Evolutionary conservation across 768 basidiomycete genomes (phyloP), one percentile per base, ranked within the genome.

Genomic region (Boletus subparvulus): DNA sequence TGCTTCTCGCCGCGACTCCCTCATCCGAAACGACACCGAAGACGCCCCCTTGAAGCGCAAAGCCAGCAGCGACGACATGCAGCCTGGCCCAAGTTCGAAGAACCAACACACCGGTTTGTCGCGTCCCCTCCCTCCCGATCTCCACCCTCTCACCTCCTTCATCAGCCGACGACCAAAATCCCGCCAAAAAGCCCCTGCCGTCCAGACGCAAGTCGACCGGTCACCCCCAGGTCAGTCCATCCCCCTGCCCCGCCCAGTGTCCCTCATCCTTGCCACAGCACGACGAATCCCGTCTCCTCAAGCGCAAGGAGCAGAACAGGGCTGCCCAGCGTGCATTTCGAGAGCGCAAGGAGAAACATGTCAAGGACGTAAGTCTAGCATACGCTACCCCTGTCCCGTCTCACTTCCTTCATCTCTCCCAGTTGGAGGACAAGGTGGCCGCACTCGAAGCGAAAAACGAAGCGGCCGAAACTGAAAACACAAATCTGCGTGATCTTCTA

Each of bases 261-360:
- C n/a, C 35, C 55, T 61, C 32, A 60, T 62, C 36, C 30, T 55
- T 43, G 52, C 46, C 44, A 36, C 46, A 56, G 47, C 60, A 90
- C 74, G 92, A 94, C 61, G 91, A 92, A 65, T 73, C 79, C 6
- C 83, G 90, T 24, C 73, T 93, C 6, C 59, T 90, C 61, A 95
- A 96, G 69, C 86, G 96, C 60, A 98, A 98, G 75, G 92, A 98
- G 65, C 96, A 98, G 75, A 99, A 99, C 65, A 81, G 96, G 53
- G 94, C 94, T 4, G 96, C 96, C 8, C 97, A 99, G 73, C 86
- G 96, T 51, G 96, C 96, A 1, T 99, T 99, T 78, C 80, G 96
- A 53, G 97, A 98, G 73, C 83, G 96, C 59, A 95, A 98, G 74
- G 96, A 99, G 76, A 93, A 92, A 66, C 94, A 97, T 71, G 92